Percentiles rank a stretch among this genome's conserved stretches.
phyloP scores from a whole-genome alignment of 306 rosid species.

The Prinsepia uniflora region DNA sequence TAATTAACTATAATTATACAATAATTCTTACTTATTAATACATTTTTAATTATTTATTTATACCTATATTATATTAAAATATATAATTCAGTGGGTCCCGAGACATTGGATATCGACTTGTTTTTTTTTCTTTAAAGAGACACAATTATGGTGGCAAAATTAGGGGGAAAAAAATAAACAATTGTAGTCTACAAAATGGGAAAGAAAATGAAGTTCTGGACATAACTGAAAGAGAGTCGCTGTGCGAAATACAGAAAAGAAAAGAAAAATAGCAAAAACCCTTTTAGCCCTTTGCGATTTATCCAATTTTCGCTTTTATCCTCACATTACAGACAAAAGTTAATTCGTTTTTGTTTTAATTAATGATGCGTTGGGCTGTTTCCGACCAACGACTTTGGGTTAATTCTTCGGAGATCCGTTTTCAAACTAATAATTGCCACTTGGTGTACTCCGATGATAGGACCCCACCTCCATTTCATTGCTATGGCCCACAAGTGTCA shows the following conservation, averaged over 20 bases:
- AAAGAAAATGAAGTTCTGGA: background rate
- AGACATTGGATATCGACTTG: no score
- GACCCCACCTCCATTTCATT: background rate
- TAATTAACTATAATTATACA: no score
- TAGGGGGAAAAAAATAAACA: background rate
- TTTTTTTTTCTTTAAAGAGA: no score
- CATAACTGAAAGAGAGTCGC: background rate
- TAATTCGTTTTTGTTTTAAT: background rate
- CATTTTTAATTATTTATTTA: no score
- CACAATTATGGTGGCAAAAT: background rate
- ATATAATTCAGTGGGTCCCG: no score
- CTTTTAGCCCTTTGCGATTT: no score
- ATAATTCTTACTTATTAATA: no score
- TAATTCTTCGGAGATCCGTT: background rate
- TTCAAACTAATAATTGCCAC: background rate
- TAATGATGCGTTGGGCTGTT: slow-evolving; percentile 17
- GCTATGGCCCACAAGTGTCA: background rate
- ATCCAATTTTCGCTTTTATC: background rate
- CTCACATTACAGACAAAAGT: no score
- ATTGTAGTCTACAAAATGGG: no score
- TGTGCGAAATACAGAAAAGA: background rate
- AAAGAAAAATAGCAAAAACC: no score
- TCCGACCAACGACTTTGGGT: slow-evolving; percentile 15
- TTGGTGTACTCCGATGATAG: background rate
- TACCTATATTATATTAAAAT: no score